A percentile compares a stretch with the other conserved stretches of the same genome.
phyloP scores from a whole-genome alignment of 108 stramenopile genomes.

The Parmales sp. region DNA sequence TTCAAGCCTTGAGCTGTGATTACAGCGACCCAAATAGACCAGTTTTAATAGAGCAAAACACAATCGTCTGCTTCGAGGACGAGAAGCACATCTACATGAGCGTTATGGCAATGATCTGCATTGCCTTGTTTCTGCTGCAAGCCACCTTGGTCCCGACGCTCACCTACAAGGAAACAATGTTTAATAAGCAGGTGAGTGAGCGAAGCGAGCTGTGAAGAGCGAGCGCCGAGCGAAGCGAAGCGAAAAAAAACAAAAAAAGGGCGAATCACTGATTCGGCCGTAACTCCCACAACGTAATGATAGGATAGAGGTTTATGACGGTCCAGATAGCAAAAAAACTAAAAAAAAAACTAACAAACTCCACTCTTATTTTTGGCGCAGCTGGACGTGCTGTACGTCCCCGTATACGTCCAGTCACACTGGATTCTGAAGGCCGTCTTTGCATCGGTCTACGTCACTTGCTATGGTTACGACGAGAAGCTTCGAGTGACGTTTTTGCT shows the following conservation, averaged over 20 bases:
- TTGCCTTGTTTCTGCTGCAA: background rate
- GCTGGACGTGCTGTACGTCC: conserved; percentile 6
- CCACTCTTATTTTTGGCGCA: too few relatives aligned
- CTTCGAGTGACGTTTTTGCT: background rate
- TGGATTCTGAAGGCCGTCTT: conserved; percentile 9
- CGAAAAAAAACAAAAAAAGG: too few relatives aligned
- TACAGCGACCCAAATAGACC: background rate
- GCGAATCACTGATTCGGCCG: too few relatives aligned
- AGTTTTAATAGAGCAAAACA: background rate
- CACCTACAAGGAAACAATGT: conserved; percentile 13
- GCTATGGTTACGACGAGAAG: conserved; percentile 1
- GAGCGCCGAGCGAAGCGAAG: too few relatives aligned
- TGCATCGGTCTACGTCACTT: conserved; percentile 6
- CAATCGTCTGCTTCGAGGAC: background rate
- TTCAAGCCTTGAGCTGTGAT: background rate
- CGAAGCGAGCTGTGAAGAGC: too few relatives aligned
- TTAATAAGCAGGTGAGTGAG: too few relatives aligned
- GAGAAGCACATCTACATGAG: background rate
- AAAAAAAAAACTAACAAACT: too few relatives aligned
- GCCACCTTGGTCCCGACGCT: background rate
- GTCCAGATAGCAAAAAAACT: too few relatives aligned
- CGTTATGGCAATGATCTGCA: background rate
- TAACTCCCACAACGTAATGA: too few relatives aligned
- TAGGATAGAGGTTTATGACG: too few relatives aligned
- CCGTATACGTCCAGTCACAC: conserved; percentile 6